phyloP scores from a whole-genome alignment of 2,329 filamentous ascomycete species.

The Colletotrichum cuscutae region DNA sequence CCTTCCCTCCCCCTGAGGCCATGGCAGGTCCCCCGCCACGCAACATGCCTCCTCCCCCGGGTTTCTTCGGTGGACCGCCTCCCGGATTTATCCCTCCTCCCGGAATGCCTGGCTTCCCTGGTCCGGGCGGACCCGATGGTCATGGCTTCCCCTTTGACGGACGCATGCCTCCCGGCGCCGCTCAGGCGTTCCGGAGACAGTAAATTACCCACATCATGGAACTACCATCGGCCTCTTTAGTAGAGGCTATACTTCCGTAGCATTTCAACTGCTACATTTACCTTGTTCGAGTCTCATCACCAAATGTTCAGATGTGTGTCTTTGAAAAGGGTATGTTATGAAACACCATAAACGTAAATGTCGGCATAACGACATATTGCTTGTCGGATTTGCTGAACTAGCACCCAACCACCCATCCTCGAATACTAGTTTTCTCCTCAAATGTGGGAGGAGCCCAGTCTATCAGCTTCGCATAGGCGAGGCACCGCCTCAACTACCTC shows the following conservation, averaged over 20 bases:
- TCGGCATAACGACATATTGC: conserved; percentile 14
- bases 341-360: conserved; percentile 5
- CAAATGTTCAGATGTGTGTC: conserved; percentile 9
- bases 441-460: not conserved
- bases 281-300: conserved; percentile 8
- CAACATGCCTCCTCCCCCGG: conserved; percentile 68
- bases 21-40: conserved; percentile 62
- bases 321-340: conserved; percentile 9
- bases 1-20: conserved; percentile 58
- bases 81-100: conserved; percentile 65
- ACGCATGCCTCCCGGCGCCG: conserved; percentile 60
- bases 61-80: conserved; percentile 62
- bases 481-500: not conserved
- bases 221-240: not conserved
- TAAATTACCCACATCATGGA: conserved; percentile 24
- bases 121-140: conserved; percentile 57
- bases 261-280: conserved; percentile 10
- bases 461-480: not conserved
- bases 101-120: conserved; percentile 66
- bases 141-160: conserved; percentile 65
- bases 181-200: conserved; percentile 50
- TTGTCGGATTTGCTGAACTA: conserved; percentile 20
- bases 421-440: not conserved
- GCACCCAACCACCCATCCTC: conserved; percentile 14
- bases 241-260: conserved; percentile 8